Base-by-base conservation (phyloP, 116 monocot genomes). In the Papilionanthe hybrid region DNA sequence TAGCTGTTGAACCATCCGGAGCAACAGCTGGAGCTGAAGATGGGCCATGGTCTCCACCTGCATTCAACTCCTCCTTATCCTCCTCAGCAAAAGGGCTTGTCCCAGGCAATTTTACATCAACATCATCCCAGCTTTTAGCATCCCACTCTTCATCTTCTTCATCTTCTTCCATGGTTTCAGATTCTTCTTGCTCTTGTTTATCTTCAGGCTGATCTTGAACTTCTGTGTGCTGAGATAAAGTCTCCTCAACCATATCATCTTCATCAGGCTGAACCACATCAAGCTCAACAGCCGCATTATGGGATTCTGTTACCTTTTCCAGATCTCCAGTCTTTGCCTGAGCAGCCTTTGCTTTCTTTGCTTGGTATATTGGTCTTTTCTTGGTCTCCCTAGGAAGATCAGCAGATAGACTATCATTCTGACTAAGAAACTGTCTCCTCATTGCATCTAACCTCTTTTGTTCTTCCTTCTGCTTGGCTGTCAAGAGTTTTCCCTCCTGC, bases 51-150 rank as follows among this genome's bases (percentile, higher is more conserved):
- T 45, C 45, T 8, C 7, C 45, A 45, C 45, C 45, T 7, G 82
- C 47, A 9, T 55, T 77, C 30, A 74, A 76, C n/a, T 78, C 83
- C 17, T 75, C 93, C 48, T 86, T 81, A n/a, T 93, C 97, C 83
- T 97, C 97, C 68, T 94, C 91, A 48, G 76, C 86, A 87, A 94
- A 94, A 25, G 89, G 82, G 71, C 80, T 94, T 29, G 80, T 84
- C n/a, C 41, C 76, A 79, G 92, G 92, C 80, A 97, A 82, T 11
- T 75, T 92, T 4, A 97, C 92, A 78, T 92, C 94, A 75, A 92
- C 81, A 80, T 94, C 92, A 86, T 97, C 94, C 97, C 92, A 97
- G 80, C 97, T 97, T 88, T 97, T 97, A 41, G 94, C 94, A 88
- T 97, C 97, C 97, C 97, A 97, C 55, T 93, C 90, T 10, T 92